Evolutionary conservation across 2,329 filamentous ascomycete genomes (phyloP), one percentile per base, ranked within the genome.

Genomic region (Aureobasidium vineae): DNA sequence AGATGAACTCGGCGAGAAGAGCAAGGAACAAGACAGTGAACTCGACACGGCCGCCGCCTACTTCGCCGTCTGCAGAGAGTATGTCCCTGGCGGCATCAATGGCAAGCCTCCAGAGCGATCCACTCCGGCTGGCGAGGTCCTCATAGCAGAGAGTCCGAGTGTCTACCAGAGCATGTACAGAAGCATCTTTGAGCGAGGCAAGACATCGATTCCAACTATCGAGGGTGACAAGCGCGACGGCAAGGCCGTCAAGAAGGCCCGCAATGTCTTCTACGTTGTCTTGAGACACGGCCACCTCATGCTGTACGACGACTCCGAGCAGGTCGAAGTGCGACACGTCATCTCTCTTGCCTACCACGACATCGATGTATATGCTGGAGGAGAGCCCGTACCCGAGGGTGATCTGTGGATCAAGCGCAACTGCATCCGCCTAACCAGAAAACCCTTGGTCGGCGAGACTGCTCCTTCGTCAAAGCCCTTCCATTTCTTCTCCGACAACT

Each of bases 131-230:
- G 92, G 91, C 21, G 90, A 19, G 87, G 95, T 52, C 86, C 89
- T 40, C 83, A 68, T 66, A 49, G 53, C 66, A 52, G 90, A 92
- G 66, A 96, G 92, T 74, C 92, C 90, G 66, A 97, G 94, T 76
- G 94, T 99, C 43, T 98, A 98, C 78, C 95, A 98, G 83, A 90
- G 90, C 76, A 97, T 99, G 92, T 99, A 99, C 79, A 84, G 92
- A 75, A 97, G 90, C 76, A 89, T 99, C 69, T 98, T 99, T 75
- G 92, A 97, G 72, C 86, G 94, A 40, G 77, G 75, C 70, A 80
- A 77, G 73, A 93, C 89, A 73, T 82, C 82, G 70, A 78, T 78
- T 21, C 83, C 84, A 3, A 83, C 80, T 2, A 79, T 86, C 43
- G 84, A 86, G 56, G 79, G 79, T 7, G 76, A 78, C 16, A 86